Evolutionary conservation across 805 yeast species (phyloP), one percentile per base, ranked within the genome.

Genomic region (Candida coleopterorum): DNA sequence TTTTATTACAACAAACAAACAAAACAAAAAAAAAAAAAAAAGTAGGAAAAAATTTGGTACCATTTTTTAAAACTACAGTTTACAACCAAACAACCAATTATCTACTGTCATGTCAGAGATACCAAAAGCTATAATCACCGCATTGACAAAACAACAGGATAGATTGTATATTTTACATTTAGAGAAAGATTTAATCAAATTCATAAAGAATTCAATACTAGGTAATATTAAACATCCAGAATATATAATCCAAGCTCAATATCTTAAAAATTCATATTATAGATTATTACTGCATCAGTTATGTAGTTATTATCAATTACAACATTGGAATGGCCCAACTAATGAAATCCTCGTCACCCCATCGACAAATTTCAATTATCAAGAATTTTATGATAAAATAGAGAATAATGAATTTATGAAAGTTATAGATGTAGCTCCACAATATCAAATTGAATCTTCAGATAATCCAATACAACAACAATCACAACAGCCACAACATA

Each of bases 201-300:
- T 50, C 32, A 50, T 50, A 12, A 47, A 47, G 11, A 40, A 26
- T 22, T 29, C 39, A 12, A 35, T 35, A 14, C 51, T 55, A 18
- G 35, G 37, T 4, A 38, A 26, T 14, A 25, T 15, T 9, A 25
- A 27, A 25, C 29, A 29, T 11, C 34, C 39, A 9, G 45, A 34
- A 38, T 43, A 45, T 21, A 35, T 39, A 2, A 49, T 54, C 23
- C 40, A 42, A 27, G 45, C 55, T 6, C 41, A 35, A 25, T 35
- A 32, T 18, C 74, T 83, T 6, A 71, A 77, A 70, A 83, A 83
- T 53, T 79, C 87, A 2, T 83, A 79, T 53, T 78, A 76, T 45
- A 61, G 90, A 45, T 60, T 84, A 31, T 57, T 84, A 37, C 70
- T 82, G 0, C 89, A 84, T 55, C 83, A 81, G 45, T 60, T 81